phyloP scores from a whole-genome alignment of 2,329 filamentous ascomycete species.

The Aspergillus piperis region DNA sequence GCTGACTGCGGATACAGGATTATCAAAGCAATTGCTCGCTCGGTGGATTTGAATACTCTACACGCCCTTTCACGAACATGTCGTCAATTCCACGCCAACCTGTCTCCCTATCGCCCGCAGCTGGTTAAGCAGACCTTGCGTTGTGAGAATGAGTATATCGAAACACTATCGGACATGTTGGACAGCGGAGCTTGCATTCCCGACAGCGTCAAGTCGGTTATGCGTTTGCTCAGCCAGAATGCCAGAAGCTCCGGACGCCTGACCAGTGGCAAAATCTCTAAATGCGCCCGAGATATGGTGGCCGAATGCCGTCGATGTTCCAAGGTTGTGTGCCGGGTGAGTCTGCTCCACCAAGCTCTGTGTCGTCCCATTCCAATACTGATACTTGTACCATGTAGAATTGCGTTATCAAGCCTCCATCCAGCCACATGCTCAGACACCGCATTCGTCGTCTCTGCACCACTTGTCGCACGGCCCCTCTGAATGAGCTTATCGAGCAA shows the following conservation, averaged over 20 bases:
- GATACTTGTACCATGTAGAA: constrained; percentile 60
- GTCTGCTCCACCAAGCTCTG: constrained; percentile 28
- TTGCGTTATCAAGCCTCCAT: constrained; percentile 81
- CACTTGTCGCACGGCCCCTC: constrained; percentile 70
- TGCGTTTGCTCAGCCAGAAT: constrained; percentile 31
- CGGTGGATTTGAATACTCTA: constrained; percentile 83
- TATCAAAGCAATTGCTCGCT: constrained; percentile 70
- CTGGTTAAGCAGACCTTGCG: constrained; percentile 75
- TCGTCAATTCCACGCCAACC: constrained; percentile 72
- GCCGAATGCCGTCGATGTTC: constrained; percentile 77
- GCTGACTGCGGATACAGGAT: constrained; percentile 58
- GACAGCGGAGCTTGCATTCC: constrained; percentile 46
- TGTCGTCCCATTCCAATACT: constrained; percentile 1
- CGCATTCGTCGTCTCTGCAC: constrained; percentile 81
- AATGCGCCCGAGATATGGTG: constrained; percentile 87
- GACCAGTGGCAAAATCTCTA: constrained; percentile 68
- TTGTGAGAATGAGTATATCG: constrained; percentile 69
- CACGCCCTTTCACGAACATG: constrained; percentile 81
- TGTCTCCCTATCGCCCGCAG: constrained; percentile 75
- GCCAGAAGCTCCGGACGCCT: constrained; percentile 40
- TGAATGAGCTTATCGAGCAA: constrained; percentile 44
- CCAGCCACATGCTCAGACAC: constrained; percentile 64
- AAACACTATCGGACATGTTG: constrained; percentile 38
- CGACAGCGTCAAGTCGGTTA: constrained; percentile 34
- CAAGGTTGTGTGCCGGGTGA: constrained; percentile 77